Evolutionary conservation across 2,329 filamentous ascomycete genomes (phyloP).

Genomic region (Aspergillus sp.): DNA sequence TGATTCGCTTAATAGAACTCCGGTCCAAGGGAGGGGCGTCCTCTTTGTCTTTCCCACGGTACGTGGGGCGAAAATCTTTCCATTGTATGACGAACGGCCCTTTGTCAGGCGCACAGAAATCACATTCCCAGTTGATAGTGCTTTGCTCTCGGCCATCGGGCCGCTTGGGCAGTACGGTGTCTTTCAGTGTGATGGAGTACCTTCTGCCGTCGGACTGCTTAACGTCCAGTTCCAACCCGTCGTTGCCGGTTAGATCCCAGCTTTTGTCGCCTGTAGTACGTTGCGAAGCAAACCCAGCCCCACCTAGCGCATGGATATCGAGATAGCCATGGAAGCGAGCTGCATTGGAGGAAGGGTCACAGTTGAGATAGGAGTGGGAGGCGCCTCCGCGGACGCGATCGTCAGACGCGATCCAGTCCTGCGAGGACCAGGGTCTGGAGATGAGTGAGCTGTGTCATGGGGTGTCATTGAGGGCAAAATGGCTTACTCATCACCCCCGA

Average conservation of each 20-base stretch:
- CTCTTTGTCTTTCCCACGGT: constrained; percentile 65
- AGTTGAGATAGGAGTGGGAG: constrained; percentile 56
- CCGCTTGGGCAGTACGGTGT: constrained; percentile 58
- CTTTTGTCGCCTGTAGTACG: constrained; percentile 57
- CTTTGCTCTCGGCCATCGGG: constrained; percentile 68
- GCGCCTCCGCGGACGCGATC: constrained; percentile 75
- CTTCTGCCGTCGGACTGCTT: constrained; percentile 57
- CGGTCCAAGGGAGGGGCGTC: constrained; percentile 62
- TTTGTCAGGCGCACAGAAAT: constrained; percentile 51
- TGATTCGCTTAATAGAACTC: constrained; percentile 63
- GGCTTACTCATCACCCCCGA: constrained; percentile 15
- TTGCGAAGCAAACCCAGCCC: constrained; percentile 80
- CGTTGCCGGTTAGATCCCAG: constrained; percentile 65
- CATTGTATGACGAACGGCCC: constrained; percentile 59
- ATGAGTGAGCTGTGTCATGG: background rate
- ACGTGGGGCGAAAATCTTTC: constrained; percentile 67
- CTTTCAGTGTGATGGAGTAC: constrained; percentile 75
- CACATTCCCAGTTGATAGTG: constrained; percentile 71
- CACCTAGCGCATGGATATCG: constrained; percentile 72
- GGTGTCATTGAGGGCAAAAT: background rate
- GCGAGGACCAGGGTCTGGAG: constrained; percentile 12
- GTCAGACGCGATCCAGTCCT: constrained; percentile 68
- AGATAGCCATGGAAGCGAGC: constrained; percentile 66
- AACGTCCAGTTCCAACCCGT: constrained; percentile 60
- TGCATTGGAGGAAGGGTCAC: constrained; percentile 32